Conservation (phyloP, 1,139 yeast species). For the Pichia sp. region DNA sequence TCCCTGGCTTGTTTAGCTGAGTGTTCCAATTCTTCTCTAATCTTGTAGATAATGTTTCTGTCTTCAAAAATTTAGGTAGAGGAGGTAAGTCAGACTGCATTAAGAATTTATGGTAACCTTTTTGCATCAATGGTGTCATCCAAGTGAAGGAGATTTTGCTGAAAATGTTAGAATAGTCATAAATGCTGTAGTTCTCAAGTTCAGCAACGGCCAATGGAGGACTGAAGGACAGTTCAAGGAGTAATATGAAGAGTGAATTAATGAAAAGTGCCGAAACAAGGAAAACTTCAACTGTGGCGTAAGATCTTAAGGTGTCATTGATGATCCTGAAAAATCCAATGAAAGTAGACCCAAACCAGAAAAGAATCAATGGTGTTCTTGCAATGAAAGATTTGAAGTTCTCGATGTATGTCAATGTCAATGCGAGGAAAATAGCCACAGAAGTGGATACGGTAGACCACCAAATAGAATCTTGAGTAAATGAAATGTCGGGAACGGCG, state of each 20-base stretch:
- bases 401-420: slow-evolving; percentile 63
- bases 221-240: slow-evolving; percentile 44
- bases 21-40: slow-evolving; percentile 60
- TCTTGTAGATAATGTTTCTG: slow-evolving; percentile 40
- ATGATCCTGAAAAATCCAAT: slow-evolving; percentile 37
- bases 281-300: slow-evolving; percentile 32
- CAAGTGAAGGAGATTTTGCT: slow-evolving; percentile 77
- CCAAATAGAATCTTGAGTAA: slow-evolving; percentile 35
- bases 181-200: slow-evolving; percentile 47
- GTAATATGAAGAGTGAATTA: slow-evolving; percentile 44
- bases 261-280: slow-evolving; percentile 42
- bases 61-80: slow-evolving; percentile 59
- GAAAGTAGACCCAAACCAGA: slow-evolving; percentile 59
- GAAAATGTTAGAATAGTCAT: slow-evolving; percentile 76
- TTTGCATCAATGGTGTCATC: slow-evolving; percentile 88
- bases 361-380: slow-evolving; percentile 61
- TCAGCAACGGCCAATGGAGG: slow-evolving; percentile 33
- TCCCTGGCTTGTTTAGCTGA: slow-evolving; percentile 32
- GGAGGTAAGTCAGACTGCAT: slow-evolving; percentile 76
- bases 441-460: slow-evolving; percentile 36
- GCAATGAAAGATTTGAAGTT: slow-evolving; percentile 58
- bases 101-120: slow-evolving; percentile 69
- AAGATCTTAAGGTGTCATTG: slow-evolving; percentile 43
- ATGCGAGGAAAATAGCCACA: slow-evolving; percentile 42
- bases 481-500: slow-evolving; percentile 23